Conservation (phyloP, 2,329 filamentous ascomycete genomes). For the Aspergillus nomiae region DNA sequence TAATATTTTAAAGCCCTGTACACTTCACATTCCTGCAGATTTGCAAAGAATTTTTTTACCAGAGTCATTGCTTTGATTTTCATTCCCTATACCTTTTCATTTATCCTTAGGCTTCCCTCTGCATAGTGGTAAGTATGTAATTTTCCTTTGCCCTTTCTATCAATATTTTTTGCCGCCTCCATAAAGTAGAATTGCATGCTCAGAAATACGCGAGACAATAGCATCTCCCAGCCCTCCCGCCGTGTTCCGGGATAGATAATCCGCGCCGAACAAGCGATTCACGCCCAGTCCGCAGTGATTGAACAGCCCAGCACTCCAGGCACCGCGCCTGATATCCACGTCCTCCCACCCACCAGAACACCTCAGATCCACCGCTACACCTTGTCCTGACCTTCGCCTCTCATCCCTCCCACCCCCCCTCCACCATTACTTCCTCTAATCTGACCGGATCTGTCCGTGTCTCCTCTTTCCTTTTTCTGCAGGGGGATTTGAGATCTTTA, state of each 20-base stretch:
- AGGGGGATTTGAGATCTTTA: conserved; percentile 11
- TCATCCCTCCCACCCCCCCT: conserved; percentile 9
- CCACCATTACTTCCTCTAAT: conserved; percentile 7
- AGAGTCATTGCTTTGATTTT: neutral
- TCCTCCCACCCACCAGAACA: conserved; percentile 25
- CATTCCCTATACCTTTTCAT: no score
- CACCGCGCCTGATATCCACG: conserved; percentile 29
- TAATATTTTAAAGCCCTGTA: neutral
- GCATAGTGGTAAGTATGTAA: neutral
- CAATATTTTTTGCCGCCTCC: conserved; percentile 12
- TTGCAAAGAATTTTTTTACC: conserved; percentile 10
- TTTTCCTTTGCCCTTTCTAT: conserved; percentile 10
- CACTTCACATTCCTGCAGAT: conserved; percentile 4
- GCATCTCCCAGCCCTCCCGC: conserved; percentile 36
- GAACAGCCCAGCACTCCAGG: conserved; percentile 25
- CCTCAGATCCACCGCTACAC: conserved; percentile 33
- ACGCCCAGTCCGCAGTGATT: conserved; percentile 28
- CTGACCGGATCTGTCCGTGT: conserved; percentile 20
- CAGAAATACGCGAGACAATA: conserved; percentile 36
- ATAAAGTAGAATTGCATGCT: conserved; percentile 30
- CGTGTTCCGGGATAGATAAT: conserved; percentile 32
- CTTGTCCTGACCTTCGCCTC: conserved; percentile 21
- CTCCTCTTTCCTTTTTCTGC: conserved; percentile 17
- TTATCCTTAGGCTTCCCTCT: no score
- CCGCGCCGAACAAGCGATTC: conserved; percentile 43